These are phyloP conservation scores for Areca catechu DNA, from an alignment of 176 grass and related monocot species.

Conservation along the genomic window DNA sequence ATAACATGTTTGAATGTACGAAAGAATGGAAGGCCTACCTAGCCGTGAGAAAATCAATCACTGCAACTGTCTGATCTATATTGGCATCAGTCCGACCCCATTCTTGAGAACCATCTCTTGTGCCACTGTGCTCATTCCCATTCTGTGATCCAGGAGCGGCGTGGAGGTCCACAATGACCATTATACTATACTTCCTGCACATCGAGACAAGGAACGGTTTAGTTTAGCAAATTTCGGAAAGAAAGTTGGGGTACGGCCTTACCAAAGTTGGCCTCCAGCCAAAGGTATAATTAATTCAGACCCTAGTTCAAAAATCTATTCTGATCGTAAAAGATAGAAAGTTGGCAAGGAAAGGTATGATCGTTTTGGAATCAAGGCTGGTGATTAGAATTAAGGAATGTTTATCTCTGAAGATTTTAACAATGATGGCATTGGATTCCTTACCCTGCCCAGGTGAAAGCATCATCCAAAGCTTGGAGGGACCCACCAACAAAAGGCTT, in stretches of 20 bases:
- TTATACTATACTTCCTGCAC: constrained; percentile 39
- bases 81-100: constrained; percentile 40
- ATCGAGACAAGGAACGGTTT: too few species aligned
- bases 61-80: constrained; percentile 38
- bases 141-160: constrained; percentile 54
- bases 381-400: too few species aligned
- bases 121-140: constrained; percentile 38
- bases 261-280: too few species aligned
- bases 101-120: constrained; percentile 35
- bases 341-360: too few species aligned
- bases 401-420: too few species aligned
- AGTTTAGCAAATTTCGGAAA: too few species aligned
- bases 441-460: constrained; percentile 78
- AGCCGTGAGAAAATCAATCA: constrained; percentile 48
- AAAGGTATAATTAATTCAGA: too few species aligned
- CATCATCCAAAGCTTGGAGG: constrained; percentile 48
- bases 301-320: too few species aligned
- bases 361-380: too few species aligned
- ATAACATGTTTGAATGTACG: too few species aligned
- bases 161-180: constrained; percentile 48
- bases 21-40: constrained; percentile 15
- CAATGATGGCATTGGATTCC: background rate
- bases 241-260: too few species aligned
- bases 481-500: constrained; percentile 48
- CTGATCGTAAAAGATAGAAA: too few species aligned